Base-by-base conservation (phyloP, 352 stramenopile species). In the Thalassiosira livingstoniorum region DNA sequence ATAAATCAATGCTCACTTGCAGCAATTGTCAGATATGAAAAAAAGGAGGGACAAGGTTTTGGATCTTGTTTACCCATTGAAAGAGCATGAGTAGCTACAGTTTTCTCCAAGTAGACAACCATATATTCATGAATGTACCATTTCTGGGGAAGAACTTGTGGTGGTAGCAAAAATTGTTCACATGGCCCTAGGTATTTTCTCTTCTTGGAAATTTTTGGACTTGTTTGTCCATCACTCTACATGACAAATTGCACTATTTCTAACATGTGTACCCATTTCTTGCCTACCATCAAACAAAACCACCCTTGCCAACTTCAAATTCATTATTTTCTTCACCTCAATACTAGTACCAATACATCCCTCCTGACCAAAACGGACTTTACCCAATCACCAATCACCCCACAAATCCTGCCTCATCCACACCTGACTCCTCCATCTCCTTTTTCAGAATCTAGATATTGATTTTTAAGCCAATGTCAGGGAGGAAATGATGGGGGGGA, bases 271-370 rank as follows among this genome's bases (percentile, higher is more conserved):
- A 11, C 62, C 82, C 2, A 92, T 90, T 65, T 78, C 94, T 93
- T 89, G 96, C 64, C 90, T 99, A 82, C 94, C 98, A 18, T 72
- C 99, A 29, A 97, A 99, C 80, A 97, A 96, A 13, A 97, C 97
- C 37, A 99, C 98, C 3, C 94, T 99, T 27, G 92, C 97, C 37
- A 99, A 99, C 78, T 90, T 99, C 11, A 97, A 99, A 86, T 89
- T 95, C 54, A 70, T 95, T 10, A 79, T 86, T 29, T 94, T 94
- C 78, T 67, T 86, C 21, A 73, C 85, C 13, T 89, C 90, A 75
- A 93, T n/a, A 96, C 42, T 96, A 91, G 2, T 94, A 93, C 21
- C 91, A 93, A 27, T 97, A 97, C 2, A 98, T 94, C 25, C 91
- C 99, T 18, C 98, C 95, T 80, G n/a, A 91, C 89, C 15, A 96